Base-by-base conservation (phyloP, 257 asterid species). In the Salvia rosmarinus region DNA sequence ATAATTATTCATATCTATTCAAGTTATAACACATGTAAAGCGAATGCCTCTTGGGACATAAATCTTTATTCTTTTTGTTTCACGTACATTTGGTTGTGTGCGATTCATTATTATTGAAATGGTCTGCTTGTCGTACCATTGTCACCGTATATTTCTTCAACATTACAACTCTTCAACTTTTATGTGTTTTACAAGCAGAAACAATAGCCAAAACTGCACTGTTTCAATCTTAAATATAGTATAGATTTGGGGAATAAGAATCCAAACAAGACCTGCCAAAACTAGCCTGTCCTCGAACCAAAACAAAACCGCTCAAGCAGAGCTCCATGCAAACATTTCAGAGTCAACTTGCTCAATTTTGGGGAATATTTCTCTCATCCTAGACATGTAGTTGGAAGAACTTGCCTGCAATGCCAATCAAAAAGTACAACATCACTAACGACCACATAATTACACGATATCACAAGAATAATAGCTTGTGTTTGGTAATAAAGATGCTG, bases 281-380 rank as follows among this genome's bases (percentile, higher is more conserved):
- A 16, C 46, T 51, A 51, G 12, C 4, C 14, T 9, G n/a, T 51
- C 0, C 32, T 19, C 52, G n/a, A 13, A 60, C 61, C 10, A 59
- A 40, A 74, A 5, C 67, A 39, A 61, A 51, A 37, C 42, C 7
- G 9, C 42, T 1, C 2, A 51, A 2, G 40, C 47, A 37, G 42
- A 66, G 32, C 72, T 73, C 82, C 84, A 91, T 4, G 80, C 84
- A 74, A 87, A 89, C 23, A 89, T 55, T 77, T 87, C 85, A 25
- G 96, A 87, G 83, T 95, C 99, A 34, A 95, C 61, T 80, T 91
- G 99, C 88, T 95, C 82, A 73, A 91, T 70, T 43, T 89, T 89
- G 20, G 90, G 94, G 80, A 91, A 87, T 77, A 87, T 75, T 58
- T 78, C 86, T 73, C 86, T 87, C 88, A 91, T 76, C 66, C 88